Conservation (phyloP, 345 rosid species). For the Eucalyptus decipiens region DNA sequence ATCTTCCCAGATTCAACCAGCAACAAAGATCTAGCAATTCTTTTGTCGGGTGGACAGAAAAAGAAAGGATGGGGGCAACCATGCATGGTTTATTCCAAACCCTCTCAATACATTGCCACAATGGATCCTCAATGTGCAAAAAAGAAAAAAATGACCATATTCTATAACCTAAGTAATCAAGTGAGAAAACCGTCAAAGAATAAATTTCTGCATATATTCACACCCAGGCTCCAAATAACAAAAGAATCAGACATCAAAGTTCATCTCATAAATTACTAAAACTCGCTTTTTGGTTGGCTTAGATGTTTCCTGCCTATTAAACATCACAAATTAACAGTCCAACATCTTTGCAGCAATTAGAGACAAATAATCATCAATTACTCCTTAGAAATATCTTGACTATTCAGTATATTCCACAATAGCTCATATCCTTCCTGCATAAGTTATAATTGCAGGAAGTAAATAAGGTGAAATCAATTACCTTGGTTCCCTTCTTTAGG, state of each 20-base stretch:
- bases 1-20: background rate
- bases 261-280: background rate
- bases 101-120: background rate
- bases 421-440: background rate
- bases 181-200: background rate
- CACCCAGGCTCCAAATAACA: background rate
- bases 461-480: conserved; percentile 1
- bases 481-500: conserved; percentile 85
- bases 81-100: background rate
- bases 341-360: background rate
- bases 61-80: background rate
- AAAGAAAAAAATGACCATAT: background rate
- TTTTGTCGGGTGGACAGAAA: background rate
- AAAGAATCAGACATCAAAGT: background rate
- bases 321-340: background rate
- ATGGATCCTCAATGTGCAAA: background rate
- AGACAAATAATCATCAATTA: background rate
- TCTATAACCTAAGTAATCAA: background rate
- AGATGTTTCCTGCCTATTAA: background rate
- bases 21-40: background rate
- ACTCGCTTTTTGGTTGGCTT: background rate
- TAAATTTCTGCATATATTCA: background rate
- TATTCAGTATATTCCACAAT: background rate
- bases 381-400: background rate
- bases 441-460: background rate